phyloP scores from a whole-genome alignment of 176 grass and related monocot genomes.

The Oryza meyeriana region DNA sequence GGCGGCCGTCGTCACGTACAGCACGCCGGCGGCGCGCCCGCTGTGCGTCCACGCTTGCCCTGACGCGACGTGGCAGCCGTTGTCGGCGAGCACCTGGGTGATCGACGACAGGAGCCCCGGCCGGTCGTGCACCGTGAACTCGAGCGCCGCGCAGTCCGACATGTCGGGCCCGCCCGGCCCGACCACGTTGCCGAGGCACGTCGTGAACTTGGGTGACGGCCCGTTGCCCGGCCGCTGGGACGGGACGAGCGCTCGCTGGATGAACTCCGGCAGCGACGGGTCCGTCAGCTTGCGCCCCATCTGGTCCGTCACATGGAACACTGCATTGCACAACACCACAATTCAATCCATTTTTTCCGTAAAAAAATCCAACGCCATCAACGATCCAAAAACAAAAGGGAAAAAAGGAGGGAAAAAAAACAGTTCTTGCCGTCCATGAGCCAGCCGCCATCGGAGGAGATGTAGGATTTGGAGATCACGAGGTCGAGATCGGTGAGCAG shows the following conservation, averaged over 20 bases:
- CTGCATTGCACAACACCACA: conserved; percentile 30
- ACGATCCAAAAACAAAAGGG: background rate
- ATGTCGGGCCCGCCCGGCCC: conserved; percentile 40
- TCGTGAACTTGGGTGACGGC: conserved; percentile 36
- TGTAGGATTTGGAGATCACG: conserved; percentile 83
- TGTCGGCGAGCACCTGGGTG: conserved; percentile 48
- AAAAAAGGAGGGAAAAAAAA: background rate
- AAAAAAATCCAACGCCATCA: background rate
- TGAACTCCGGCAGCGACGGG: conserved; percentile 46
- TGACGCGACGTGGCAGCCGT: conserved; percentile 57
- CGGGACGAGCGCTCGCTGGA: conserved; percentile 48
- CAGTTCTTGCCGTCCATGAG: conserved; percentile 60
- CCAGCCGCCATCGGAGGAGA: conserved; percentile 85
- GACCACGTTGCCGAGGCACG: conserved; percentile 63
- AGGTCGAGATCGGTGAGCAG: conserved; percentile 81
- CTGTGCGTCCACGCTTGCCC: conserved; percentile 67
- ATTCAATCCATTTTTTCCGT: background rate
- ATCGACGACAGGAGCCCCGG: conserved; percentile 62
- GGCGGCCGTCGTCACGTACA: conserved; percentile 39
- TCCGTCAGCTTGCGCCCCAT: conserved; percentile 61
- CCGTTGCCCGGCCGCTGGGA: background rate
- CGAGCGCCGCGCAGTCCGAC: conserved; percentile 52
- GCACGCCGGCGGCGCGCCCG: conserved; percentile 48
- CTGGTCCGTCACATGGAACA: conserved; percentile 84
- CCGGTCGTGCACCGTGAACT: conserved; percentile 64